These are phyloP conservation scores for Mycosphaerella arachidis DNA, from an alignment of 2,329 filamentous ascomycete genomes.

Conservation along the genomic window DNA sequence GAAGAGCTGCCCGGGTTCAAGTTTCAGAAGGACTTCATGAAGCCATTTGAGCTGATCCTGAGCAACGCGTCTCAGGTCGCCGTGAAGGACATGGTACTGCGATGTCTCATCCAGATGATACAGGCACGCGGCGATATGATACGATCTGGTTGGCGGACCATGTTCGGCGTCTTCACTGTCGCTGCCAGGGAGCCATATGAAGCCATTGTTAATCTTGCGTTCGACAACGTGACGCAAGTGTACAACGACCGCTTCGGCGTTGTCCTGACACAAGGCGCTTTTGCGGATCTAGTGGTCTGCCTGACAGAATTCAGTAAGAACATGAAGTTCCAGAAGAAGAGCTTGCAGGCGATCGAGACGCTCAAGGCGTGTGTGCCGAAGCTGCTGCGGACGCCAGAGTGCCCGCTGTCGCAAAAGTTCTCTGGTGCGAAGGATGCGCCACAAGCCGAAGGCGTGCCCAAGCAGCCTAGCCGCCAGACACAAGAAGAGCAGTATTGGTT, in stretches of 20 bases:
- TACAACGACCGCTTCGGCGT: constrained; percentile 95
- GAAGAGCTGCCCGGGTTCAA: constrained; percentile 98
- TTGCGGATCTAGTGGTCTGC: constrained; percentile 93
- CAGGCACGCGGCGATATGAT: constrained; percentile 96
- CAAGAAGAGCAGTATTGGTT: constrained; percentile 99
- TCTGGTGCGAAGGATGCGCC: constrained; percentile 42
- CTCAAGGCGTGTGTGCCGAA: constrained; percentile 89
- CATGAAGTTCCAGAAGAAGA: constrained; percentile 97
- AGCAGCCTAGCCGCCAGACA: constrained; percentile 71
- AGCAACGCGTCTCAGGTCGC: constrained; percentile 84
- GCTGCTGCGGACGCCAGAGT: constrained; percentile 95
- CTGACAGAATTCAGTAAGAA: constrained; percentile 99
- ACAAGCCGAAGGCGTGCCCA: constrained; percentile 49
- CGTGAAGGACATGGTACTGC: constrained; percentile 95
- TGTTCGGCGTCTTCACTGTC: constrained; percentile 98
- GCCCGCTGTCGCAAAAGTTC: constrained; percentile 70
- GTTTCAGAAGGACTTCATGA: constrained; percentile 98
- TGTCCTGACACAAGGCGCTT: constrained; percentile 92
- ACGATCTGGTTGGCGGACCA: constrained; percentile 94
- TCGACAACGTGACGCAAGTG: constrained; percentile 92
- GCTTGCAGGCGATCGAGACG: constrained; percentile 88
- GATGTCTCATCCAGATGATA: constrained; percentile 98
- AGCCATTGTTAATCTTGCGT: constrained; percentile 91
- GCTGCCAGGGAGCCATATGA: constrained; percentile 91
- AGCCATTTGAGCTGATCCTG: constrained; percentile 97